Conservation (phyloP, 306 rosid species). For the Prunus davidiana region DNA sequence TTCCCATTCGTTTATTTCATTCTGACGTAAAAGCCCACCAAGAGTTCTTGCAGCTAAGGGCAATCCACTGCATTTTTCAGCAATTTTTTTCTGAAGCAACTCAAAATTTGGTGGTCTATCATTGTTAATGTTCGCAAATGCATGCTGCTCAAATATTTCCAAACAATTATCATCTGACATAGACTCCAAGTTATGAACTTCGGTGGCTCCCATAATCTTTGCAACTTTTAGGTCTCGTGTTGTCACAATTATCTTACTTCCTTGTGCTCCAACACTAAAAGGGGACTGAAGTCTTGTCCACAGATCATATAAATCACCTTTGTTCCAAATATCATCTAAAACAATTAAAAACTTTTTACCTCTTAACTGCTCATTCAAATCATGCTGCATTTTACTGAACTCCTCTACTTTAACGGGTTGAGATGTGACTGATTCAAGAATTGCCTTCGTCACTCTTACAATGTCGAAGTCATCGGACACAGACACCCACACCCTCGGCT, state of each 20-base stretch:
- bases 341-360: too few species aligned
- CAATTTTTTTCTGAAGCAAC: neutral
- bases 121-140: neutral
- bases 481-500: too few species aligned
- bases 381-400: too few species aligned
- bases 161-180: conserved; percentile 13
- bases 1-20: conserved; percentile 5
- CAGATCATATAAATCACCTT: neutral
- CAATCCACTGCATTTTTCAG: conserved; percentile 20
- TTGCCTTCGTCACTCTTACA: too few species aligned
- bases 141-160: conserved; percentile 16
- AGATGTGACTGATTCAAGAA: too few species aligned
- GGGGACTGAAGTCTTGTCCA: conserved; percentile 2
- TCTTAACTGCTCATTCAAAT: too few species aligned
- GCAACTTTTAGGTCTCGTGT: conserved; percentile 20
- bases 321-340: too few species aligned
- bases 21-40: conserved; percentile 24
- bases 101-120: neutral
- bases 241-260: conserved; percentile 26
- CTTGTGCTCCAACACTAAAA: neutral
- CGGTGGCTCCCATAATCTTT: neutral
- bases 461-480: too few species aligned
- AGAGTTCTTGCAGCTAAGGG: conserved; percentile 34
- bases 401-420: too few species aligned
- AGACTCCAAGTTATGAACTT: neutral